A percentile compares a stretch with the other conserved stretches of the same genome.
Conservation (phyloP, 2,329 filamentous ascomycete genomes). For the Arachnomyces sp. region DNA sequence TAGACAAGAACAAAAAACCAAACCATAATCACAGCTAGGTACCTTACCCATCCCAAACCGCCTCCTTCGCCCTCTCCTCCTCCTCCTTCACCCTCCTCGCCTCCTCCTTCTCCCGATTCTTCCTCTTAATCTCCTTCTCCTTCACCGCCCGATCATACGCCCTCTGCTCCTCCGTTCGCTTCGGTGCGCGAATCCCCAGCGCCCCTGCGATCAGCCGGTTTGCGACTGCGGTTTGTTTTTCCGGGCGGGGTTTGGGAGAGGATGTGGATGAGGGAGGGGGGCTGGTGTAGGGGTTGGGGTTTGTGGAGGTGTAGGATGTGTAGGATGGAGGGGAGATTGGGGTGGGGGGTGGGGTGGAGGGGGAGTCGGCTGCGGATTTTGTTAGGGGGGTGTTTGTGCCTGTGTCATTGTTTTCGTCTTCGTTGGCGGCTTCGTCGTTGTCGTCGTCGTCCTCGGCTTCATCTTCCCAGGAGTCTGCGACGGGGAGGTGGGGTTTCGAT, state of each 20-base stretch:
- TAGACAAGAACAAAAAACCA: neutral
- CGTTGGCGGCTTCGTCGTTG: conserved; percentile 28
- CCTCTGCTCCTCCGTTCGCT: conserved; percentile 77
- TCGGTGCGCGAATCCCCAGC: conserved; percentile 71
- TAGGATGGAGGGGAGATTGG: conserved; percentile 50
- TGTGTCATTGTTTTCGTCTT: conserved; percentile 10
- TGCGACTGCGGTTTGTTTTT: conserved; percentile 91
- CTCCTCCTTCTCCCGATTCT: conserved; percentile 63
- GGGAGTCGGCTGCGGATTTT: conserved; percentile 22
- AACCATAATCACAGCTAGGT: conserved; percentile 1
- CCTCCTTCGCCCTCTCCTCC: conserved; percentile 65
- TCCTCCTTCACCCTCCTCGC: conserved; percentile 57
- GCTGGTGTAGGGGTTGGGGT: neutral
- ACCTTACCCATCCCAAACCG: conserved; percentile 71
- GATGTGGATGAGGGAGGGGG: conserved; percentile 56
- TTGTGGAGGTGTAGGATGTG: conserved; percentile 7
- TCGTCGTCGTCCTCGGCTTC: conserved; percentile 44
- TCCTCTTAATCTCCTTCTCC: conserved; percentile 73
- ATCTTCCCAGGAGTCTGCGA: conserved; percentile 73
- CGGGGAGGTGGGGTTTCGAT: conserved; percentile 20
- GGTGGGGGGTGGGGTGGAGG: conserved; percentile 57
- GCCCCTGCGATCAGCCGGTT: conserved; percentile 83
- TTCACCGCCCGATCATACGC: conserved; percentile 76
- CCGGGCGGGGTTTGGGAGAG: conserved; percentile 49
- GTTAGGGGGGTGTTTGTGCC: conserved; percentile 16